A percentile compares a stretch with the other conserved stretches of the same genome.
Evolutionary conservation across 2,329 filamentous ascomycete species (phyloP).

Genomic region (Samsoniella hepiali): DNA sequence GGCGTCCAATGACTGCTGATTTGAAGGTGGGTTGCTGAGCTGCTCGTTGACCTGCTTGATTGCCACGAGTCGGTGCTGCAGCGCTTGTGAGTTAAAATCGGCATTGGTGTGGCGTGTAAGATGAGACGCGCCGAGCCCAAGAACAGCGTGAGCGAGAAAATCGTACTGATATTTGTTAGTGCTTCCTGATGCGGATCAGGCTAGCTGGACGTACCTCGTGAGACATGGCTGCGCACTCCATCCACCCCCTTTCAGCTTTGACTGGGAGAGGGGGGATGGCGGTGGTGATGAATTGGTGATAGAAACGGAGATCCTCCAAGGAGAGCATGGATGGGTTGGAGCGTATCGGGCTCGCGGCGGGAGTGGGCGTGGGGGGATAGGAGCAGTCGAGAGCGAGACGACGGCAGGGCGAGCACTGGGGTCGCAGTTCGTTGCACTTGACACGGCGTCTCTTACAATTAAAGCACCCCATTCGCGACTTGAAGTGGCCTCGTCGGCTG

Average conservation of each 20-base stretch:
- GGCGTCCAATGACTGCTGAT: constrained; percentile 34
- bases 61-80: constrained; percentile 35
- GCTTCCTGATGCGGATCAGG: not conserved
- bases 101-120: constrained; percentile 30
- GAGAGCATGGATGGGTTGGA: constrained; percentile 29
- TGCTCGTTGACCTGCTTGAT: constrained; percentile 36
- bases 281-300: constrained; percentile 47
- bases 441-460: constrained; percentile 33
- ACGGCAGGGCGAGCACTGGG: constrained; percentile 30
- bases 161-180: constrained; percentile 29
- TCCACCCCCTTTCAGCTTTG: constrained; percentile 32
- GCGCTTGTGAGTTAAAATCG: constrained; percentile 29
- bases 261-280: constrained; percentile 39
- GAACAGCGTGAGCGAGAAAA: constrained; percentile 36
- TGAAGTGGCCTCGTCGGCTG: constrained; percentile 28
- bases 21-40: constrained; percentile 27
- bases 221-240: constrained; percentile 33
- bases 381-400: constrained; percentile 34
- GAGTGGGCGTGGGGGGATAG: constrained; percentile 26
- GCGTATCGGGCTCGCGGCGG: constrained; percentile 9
- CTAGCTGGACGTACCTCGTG: constrained; percentile 29
- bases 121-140: constrained; percentile 38
- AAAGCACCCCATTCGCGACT: constrained; percentile 33
- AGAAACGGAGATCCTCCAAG: constrained; percentile 46
- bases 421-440: constrained; percentile 32